phyloP scores from a whole-genome alignment of 805 yeast species.

The Yarrowia porcina region DNA sequence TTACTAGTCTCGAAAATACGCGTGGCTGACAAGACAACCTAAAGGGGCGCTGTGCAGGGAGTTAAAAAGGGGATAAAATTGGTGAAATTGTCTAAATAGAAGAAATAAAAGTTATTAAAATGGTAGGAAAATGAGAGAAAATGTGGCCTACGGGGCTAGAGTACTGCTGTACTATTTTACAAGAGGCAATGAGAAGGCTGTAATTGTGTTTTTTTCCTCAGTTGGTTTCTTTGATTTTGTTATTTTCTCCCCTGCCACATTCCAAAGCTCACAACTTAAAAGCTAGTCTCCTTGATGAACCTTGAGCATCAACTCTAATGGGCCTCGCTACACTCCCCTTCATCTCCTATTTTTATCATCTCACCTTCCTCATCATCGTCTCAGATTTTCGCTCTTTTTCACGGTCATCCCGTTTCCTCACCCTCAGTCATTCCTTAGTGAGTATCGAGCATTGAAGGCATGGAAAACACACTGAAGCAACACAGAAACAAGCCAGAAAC shows the following conservation, averaged over 20 bases:
- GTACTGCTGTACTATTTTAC: no score
- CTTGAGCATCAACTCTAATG: not conserved
- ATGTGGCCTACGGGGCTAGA: no score
- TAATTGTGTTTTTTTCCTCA: no score
- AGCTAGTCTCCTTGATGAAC: constrained; percentile 22
- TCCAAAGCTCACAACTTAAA: not conserved
- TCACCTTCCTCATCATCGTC: constrained; percentile 22
- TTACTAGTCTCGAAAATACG: constrained; percentile 5
- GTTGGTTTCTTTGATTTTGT: no score
- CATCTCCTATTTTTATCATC: constrained; percentile 13
- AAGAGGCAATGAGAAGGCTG: no score
- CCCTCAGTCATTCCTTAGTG: constrained; percentile 26
- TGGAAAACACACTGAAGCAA: no score
- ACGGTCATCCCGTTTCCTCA: constrained; percentile 23
- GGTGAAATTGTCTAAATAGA: no score
- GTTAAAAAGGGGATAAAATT: no score
- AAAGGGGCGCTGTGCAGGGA: not conserved
- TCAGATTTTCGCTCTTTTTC: constrained; percentile 22
- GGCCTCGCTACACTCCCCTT: not conserved
- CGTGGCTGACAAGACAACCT: constrained; percentile 6
- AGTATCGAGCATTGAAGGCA: not conserved
- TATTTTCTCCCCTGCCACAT: no score
- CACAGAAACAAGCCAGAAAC: not conserved
- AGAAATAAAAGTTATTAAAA: no score
- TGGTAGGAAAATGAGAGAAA: no score